Base-by-base conservation (phyloP, 345 rosid species). In the Euphorbia peplus region DNA sequence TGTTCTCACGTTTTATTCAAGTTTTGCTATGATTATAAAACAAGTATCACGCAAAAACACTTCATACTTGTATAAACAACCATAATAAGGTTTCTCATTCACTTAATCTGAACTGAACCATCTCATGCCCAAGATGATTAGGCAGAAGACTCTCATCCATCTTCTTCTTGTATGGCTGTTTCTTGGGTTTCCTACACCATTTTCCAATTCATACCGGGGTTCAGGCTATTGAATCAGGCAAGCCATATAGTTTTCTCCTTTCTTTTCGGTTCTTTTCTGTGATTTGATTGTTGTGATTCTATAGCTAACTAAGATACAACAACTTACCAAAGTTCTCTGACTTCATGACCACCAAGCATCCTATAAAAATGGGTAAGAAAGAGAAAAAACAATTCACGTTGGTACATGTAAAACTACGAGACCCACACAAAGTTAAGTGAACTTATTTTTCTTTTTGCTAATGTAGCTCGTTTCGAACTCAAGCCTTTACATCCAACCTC, bases 161-260 rank as follows among this genome's bases (percentile, higher is more conserved):
- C 70, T 82, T 68, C 73, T 84, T 70, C 55, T 82, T 15, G 76
- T 61, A 42, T 79, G 70, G 66, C 79, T 86, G 63, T 76, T 86
- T 72, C 62, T 80, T 35, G 9, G 68, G 48, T 67, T 81, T 54
- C 48, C 82, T 60, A 68, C 76, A 51, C 11, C 67, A 39, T 69
- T 47, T 51, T 66, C 29, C 69, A 64, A 32, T 18, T 35, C 60
- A 59, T n/a, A 60, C 74, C 66, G 56, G 44, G 63, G 83, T 78
- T 77, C 83, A 71, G 59, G 84, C 84, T 26, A 67, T 16, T 64
- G 85, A 77, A 61, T 77, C 83, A 80, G 87, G 90, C 64, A 82
- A 78, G 60, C 57, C 10, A 32, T 60, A 22, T 67, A 37, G 26
- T 21, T 68, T 50, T 48, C 42, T 39, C 52, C 60, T 70, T 22